phyloP scores from a whole-genome alignment of 1,284 basidiomycete genomes.

The Sporisorium scitamineum region DNA sequence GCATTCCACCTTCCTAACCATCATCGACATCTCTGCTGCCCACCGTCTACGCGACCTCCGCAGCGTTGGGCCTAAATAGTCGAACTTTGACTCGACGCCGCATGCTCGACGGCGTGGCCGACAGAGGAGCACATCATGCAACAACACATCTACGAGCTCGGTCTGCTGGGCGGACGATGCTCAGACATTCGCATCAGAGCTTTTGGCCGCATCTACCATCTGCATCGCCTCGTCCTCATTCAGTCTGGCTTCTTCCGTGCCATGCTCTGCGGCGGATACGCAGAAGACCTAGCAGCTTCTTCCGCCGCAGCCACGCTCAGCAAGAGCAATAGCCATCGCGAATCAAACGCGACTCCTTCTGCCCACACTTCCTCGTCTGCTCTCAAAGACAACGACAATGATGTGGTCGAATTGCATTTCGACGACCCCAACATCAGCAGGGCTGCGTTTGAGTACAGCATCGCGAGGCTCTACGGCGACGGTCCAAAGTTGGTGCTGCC shows the following conservation, averaged over 20 bases:
- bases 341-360: constrained; percentile 3
- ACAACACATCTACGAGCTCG: constrained; percentile 49
- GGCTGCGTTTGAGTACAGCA: constrained; percentile 63
- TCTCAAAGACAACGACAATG: constrained; percentile 15
- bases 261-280: constrained; percentile 60
- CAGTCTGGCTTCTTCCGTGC: constrained; percentile 64
- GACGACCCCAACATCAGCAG: constrained; percentile 64
- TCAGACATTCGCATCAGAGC: constrained; percentile 57
- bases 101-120: not conserved
- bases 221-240: constrained; percentile 62
- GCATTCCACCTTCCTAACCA: not conserved
- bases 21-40: not conserved
- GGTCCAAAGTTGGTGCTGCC: constrained; percentile 60
- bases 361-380: constrained; percentile 1
- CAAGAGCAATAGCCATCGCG: constrained; percentile 29
- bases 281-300: constrained; percentile 47
- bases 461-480: constrained; percentile 61
- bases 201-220: constrained; percentile 57
- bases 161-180: constrained; percentile 49
- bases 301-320: constrained; percentile 42
- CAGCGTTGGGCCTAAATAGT: not conserved
- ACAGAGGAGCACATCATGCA: constrained; percentile 26
- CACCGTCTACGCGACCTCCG: not conserved
- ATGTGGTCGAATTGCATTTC: constrained; percentile 51
- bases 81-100: not conserved